Evolutionary conservation across 768 basidiomycete species (phyloP).

Genomic region (Lepiota brunneoincarnata): DNA sequence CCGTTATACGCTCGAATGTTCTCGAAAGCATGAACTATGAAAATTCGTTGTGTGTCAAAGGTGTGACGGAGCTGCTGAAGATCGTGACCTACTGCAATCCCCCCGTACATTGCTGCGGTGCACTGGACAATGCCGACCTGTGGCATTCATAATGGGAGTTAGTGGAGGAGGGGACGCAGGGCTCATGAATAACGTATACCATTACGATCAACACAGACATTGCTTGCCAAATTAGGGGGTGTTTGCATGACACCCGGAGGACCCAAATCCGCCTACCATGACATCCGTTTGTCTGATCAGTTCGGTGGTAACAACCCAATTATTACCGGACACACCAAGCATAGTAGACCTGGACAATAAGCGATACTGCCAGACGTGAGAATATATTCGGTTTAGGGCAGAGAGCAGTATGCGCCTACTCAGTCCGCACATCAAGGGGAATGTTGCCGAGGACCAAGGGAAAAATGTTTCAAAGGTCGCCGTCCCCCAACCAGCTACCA

Average conservation of each 20-base stretch:
- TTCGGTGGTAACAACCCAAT: background rate
- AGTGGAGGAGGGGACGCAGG: background rate
- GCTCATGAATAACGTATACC: background rate
- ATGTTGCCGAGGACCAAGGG: constrained; percentile 9
- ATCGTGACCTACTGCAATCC: background rate
- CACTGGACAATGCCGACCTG: background rate
- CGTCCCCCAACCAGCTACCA: constrained; percentile 12
- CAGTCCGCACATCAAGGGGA: constrained; percentile 3
- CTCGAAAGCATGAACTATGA: background rate
- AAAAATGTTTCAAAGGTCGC: background rate
- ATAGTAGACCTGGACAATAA: constrained; percentile 12
- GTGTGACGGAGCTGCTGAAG: background rate
- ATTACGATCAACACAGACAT: constrained; percentile 6
- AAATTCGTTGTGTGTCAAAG: background rate
- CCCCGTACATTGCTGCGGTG: constrained; percentile 5
- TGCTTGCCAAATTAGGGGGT: background rate
- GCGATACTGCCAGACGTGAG: background rate
- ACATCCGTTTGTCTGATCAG: background rate
- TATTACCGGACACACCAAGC: constrained; percentile 5
- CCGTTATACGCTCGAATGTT: constrained; percentile 2
- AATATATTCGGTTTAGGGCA: background rate
- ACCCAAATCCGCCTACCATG: constrained; percentile 16
- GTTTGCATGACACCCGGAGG: background rate
- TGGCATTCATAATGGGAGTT: too few relatives aligned
- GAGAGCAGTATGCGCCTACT: background rate